Conservation (phyloP, 1,139 yeast genomes). For the Candida buenavistaensis region DNA sequence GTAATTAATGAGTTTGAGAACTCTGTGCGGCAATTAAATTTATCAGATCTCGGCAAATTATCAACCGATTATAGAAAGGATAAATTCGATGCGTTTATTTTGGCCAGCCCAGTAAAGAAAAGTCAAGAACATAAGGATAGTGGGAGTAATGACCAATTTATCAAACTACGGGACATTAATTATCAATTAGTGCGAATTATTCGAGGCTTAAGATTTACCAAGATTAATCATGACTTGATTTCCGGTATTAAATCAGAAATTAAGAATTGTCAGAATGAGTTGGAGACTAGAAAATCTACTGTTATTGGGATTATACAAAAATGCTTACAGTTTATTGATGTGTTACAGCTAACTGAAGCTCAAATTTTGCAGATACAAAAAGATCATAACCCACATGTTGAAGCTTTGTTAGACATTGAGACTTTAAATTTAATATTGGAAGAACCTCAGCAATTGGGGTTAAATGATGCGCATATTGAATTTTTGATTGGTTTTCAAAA, state of each 20-base stretch:
- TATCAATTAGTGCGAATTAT: conserved; percentile 38
- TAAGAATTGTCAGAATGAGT: conserved; percentile 26
- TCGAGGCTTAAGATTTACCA: conserved; percentile 37
- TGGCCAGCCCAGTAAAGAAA: conserved; percentile 41
- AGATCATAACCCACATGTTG: conserved; percentile 16
- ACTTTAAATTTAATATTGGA: conserved; percentile 35
- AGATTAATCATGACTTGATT: conserved; percentile 34
- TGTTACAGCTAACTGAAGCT: conserved; percentile 33
- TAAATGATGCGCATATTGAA: conserved; percentile 34
- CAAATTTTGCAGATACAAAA: conserved; percentile 37
- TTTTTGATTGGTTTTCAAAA: conserved; percentile 31
- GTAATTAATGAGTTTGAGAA: conserved; percentile 34
- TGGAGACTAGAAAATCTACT: conserved; percentile 23
- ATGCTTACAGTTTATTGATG: conserved; percentile 29
- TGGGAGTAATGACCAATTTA: conserved; percentile 4
- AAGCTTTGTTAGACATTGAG: conserved; percentile 35
- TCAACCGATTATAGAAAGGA: conserved; percentile 12
- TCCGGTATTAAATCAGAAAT: conserved; percentile 26
- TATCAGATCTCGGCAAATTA: conserved; percentile 10
- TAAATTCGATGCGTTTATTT: conserved; percentile 29
- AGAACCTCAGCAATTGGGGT: conserved; percentile 44
- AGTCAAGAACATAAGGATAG: conserved; percentile 9
- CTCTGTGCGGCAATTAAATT: conserved; percentile 22
- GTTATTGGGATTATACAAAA: conserved; percentile 25
- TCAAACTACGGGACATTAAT: conserved; percentile 33